Evolutionary conservation across 1,284 basidiomycete genomes (phyloP), one percentile per base, ranked within the genome.

Genomic region (Rugosomyces carneus): DNA sequence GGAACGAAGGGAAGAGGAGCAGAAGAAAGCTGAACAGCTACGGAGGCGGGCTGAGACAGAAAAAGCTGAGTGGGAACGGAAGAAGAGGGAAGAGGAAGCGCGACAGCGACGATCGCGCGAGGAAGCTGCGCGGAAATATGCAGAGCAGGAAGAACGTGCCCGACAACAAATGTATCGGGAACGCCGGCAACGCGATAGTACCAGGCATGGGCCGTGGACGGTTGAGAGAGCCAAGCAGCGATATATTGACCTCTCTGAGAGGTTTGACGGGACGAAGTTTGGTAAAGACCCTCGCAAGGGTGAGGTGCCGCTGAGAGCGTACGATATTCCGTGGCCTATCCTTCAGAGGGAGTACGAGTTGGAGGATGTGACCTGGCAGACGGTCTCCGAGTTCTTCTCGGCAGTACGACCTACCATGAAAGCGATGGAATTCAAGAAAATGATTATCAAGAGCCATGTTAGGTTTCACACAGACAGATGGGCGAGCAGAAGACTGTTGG

Each of bases 271-370:
- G 5, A 66, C 74, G 2, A 79, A 73, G 52, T 86, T 81, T 64
- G 65, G 71, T 1, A 48, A 61, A 18, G 68, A 69, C 16, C 9
- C 27, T 29, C 9, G 27, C 3, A 29, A 4, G 27, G 27, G 9
- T 13, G 67, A 69, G 18, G 64, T 71, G 13, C 76, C 76, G 3
- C 60, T 86, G 9, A 63, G 69, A 1, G 79, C 81, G 51, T 73
- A 78, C 37, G 71, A 70, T 29, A 68, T 89, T 26, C 85, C 85
- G 0, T 89, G 85, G 86, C 85, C 85, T 2, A 74, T 81, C 15
- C 60, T 89, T 32, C 81, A 81, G 0, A 58, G 64, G 13, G 56
- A 60, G 21, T 73, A 80, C 46, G 68, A 69, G 5, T 63, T 82
- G 1, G 76, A 82, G 55, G 80, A 86, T 53, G 69, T 88, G 40